Percentiles rank a stretch among this genome's conserved stretches.
Conservation (phyloP, 2,329 filamentous ascomycete genomes). For the Talaromyces sp. region DNA sequence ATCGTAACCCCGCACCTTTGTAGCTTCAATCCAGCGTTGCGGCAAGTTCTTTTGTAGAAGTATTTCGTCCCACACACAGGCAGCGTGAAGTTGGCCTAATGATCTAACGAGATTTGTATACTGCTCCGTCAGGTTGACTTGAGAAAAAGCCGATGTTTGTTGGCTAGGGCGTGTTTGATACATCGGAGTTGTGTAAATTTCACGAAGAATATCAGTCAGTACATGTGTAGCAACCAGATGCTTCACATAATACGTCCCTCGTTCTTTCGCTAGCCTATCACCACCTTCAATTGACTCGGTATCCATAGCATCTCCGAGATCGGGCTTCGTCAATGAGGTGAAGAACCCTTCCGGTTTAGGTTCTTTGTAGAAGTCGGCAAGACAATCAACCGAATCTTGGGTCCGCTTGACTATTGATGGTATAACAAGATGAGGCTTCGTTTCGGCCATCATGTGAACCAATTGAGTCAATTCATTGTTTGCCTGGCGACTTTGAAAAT, state of each 20-base stretch:
- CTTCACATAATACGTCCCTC: constrained; percentile 75
- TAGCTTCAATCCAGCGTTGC: constrained; percentile 51
- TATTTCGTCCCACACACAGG: constrained; percentile 82
- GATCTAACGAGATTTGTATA: constrained; percentile 71
- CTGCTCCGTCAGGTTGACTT: constrained; percentile 80
- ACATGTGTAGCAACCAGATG: constrained; percentile 73
- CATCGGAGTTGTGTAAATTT: constrained; percentile 65
- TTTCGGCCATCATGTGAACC: constrained; percentile 73
- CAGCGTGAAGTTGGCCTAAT: constrained; percentile 73
- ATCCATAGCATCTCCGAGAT: constrained; percentile 19
- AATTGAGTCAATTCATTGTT: constrained; percentile 70
- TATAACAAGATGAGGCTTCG: constrained; percentile 73
- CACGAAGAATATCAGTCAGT: constrained; percentile 69
- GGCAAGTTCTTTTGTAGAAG: constrained; percentile 71
- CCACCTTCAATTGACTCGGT: constrained; percentile 37
- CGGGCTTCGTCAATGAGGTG: constrained; percentile 54
- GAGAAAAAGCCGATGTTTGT: constrained; percentile 63
- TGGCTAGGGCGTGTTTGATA: constrained; percentile 62
- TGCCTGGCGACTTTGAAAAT: constrained; percentile 65
- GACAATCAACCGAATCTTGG: constrained; percentile 63
- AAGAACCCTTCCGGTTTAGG: constrained; percentile 63
- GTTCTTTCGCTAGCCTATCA: constrained; percentile 22
- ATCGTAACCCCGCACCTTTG: constrained; percentile 40
- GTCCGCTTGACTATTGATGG: constrained; percentile 76
- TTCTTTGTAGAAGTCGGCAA: constrained; percentile 64